phyloP scores from a whole-genome alignment of 306 rosid species.

The Clitoria ternatea region DNA sequence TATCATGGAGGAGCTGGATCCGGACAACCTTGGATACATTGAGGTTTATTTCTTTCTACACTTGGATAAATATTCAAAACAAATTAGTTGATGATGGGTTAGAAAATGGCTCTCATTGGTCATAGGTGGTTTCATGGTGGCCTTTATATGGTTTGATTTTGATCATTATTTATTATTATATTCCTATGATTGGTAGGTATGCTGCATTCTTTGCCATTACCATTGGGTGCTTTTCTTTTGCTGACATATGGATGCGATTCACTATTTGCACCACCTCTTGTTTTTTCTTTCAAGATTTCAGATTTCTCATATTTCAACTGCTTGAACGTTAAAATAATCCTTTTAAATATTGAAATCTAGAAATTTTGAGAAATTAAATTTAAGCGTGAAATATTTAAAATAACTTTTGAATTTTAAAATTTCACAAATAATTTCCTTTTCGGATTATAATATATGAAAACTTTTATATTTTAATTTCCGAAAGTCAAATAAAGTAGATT shows the following conservation, averaged over 20 bases:
- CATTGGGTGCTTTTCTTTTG: neutral
- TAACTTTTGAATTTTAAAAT: too few species aligned
- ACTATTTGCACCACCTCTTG: too few species aligned
- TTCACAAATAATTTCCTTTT: too few species aligned
- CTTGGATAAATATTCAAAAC: neutral
- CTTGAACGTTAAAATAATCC: too few species aligned
- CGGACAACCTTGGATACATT: constrained; percentile 63
- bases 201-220: neutral
- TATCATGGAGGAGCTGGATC: constrained; percentile 93
- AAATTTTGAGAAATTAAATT: too few species aligned
- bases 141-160: neutral
- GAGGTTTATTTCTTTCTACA: constrained; percentile 43
- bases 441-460: too few species aligned
- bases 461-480: too few species aligned
- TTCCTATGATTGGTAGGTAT: neutral
- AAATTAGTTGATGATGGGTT: neutral
- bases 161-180: neutral
- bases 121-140: neutral
- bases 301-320: too few species aligned
- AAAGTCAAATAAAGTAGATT: too few species aligned
- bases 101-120: neutral
- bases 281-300: neutral
- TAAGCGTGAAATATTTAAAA: too few species aligned
- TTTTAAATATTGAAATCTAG: too few species aligned
- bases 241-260: too few species aligned